Conservation (phyloP, 2,329 filamentous ascomycete genomes). For the Claviceps sp. region DNA sequence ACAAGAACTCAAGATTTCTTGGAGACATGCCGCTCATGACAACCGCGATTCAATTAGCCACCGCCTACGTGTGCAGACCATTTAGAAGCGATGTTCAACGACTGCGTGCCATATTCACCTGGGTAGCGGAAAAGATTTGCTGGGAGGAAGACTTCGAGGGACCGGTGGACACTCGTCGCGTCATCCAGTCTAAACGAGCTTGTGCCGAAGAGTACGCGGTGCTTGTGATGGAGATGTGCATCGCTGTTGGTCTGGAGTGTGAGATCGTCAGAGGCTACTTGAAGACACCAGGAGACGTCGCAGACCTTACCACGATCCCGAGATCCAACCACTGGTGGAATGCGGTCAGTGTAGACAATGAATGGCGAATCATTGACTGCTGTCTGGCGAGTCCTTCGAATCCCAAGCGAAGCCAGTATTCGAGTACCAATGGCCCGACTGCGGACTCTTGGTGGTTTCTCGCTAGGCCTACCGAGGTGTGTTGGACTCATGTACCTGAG, state of each 20-base stretch:
- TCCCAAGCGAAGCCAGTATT: slow-evolving; percentile 65
- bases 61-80: slow-evolving; percentile 84
- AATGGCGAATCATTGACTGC: slow-evolving; percentile 95
- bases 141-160: slow-evolving; percentile 95
- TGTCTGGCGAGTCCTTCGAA: slow-evolving; percentile 86
- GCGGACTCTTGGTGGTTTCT: slow-evolving; percentile 93
- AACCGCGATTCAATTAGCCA: slow-evolving; percentile 70
- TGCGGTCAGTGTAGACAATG: slow-evolving; percentile 76
- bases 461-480: slow-evolving; percentile 74
- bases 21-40: slow-evolving; percentile 70
- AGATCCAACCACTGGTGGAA: slow-evolving; percentile 98
- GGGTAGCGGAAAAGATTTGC: slow-evolving; percentile 85
- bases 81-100: slow-evolving; percentile 91
- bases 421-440: slow-evolving; percentile 50
- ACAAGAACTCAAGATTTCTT: slow-evolving; percentile 91
- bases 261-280: slow-evolving; percentile 84
- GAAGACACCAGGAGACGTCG: slow-evolving; percentile 73
- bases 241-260: slow-evolving; percentile 73
- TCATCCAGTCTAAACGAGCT: slow-evolving; percentile 71
- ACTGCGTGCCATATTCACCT: slow-evolving; percentile 88
- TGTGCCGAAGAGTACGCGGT: slow-evolving; percentile 83
- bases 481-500: slow-evolving; percentile 90
- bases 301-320: slow-evolving; percentile 71
- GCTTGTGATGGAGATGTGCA: slow-evolving; percentile 86
- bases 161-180: slow-evolving; percentile 67